Evolutionary conservation across 441 rosid genomes (phyloP).

Genomic region (Adansonia grandidieri): DNA sequence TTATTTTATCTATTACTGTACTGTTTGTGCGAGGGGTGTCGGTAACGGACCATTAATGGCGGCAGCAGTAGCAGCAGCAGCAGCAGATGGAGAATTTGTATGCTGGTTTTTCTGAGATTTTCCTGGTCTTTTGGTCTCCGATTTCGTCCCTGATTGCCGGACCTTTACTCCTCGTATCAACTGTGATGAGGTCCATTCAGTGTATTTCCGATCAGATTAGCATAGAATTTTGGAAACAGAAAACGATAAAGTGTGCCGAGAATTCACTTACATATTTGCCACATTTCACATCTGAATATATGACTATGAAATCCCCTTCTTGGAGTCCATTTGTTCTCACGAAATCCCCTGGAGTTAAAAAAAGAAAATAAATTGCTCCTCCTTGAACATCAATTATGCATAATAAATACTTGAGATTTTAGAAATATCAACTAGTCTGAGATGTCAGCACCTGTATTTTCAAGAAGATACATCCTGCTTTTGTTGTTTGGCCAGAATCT

Average conservation of each 20-base stretch:
- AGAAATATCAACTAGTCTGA: neutral
- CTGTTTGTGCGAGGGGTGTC: conserved; percentile 32
- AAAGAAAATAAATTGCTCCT: too few relatives aligned
- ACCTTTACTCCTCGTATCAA: conserved; percentile 95
- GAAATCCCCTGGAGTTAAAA: conserved; percentile 65
- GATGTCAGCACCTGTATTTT: conserved; percentile 75
- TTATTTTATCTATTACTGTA: conserved; percentile 30
- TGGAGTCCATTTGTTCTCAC: conserved; percentile 91
- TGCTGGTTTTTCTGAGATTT: conserved; percentile 62
- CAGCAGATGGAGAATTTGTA: conserved; percentile 35
- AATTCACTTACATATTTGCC: conserved; percentile 76
- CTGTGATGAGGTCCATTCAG: conserved; percentile 37
- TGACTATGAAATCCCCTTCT: conserved; percentile 98
- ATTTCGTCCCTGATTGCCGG: conserved; percentile 66
- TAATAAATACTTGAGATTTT: neutral
- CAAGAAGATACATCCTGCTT: conserved; percentile 99
- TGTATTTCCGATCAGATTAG: neutral
- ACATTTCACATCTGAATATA: conserved; percentile 84
- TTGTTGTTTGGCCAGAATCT: conserved; percentile 99
- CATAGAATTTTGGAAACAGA: too few relatives aligned
- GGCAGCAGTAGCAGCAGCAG: conserved; percentile 20
- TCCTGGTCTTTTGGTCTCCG: conserved; percentile 61
- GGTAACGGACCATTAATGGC: conserved; percentile 30
- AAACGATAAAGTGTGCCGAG: neutral
- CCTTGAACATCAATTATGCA: neutral